phyloP scores from a whole-genome alignment of 2,329 filamentous ascomycete genomes.

The Lasiodiplodia theobromae region DNA sequence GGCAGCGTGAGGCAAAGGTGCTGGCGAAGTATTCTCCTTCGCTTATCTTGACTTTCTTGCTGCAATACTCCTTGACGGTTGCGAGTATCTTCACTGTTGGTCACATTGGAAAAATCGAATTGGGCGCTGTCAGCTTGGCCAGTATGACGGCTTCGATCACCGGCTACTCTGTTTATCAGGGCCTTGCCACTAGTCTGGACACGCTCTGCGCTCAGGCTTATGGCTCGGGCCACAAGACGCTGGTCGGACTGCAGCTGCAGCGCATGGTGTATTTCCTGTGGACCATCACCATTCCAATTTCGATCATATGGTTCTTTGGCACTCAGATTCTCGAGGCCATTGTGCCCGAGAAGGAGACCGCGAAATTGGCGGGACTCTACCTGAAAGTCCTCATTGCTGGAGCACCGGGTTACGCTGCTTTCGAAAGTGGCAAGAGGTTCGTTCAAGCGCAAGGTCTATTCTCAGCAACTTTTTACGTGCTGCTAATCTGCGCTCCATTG shows the following conservation, averaged over 20 bases:
- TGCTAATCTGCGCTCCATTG: conserved; percentile 81
- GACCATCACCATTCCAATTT: conserved; percentile 74
- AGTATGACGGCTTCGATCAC: conserved; percentile 63
- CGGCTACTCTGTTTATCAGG: conserved; percentile 60
- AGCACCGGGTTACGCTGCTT: conserved; percentile 76
- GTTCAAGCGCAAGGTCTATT: conserved; percentile 90
- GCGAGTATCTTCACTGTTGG: conserved; percentile 58
- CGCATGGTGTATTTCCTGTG: conserved; percentile 82
- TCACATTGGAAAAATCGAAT: conserved; percentile 56
- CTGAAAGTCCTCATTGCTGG: conserved; percentile 73
- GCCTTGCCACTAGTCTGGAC: conserved; percentile 81
- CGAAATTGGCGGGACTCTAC: conserved; percentile 75
- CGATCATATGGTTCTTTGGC: conserved; percentile 72
- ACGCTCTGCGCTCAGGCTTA: conserved; percentile 95
- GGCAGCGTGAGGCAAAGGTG: conserved; percentile 87
- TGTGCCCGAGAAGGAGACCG: conserved; percentile 75
- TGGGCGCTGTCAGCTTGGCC: conserved; percentile 57
- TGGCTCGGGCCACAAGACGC: conserved; percentile 85
- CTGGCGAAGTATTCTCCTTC: conserved; percentile 62
- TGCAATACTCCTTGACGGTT: conserved; percentile 58
- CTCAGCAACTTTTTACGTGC: conserved; percentile 79
- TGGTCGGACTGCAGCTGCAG: conserved; percentile 85
- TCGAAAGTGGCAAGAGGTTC: conserved; percentile 84
- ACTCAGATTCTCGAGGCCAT: conserved; percentile 68
- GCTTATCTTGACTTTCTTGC: conserved; percentile 55